Evolutionary conservation across 495 filamentous ascomycete genomes (phyloP).

Genomic region (Penicillium paradoxum): DNA sequence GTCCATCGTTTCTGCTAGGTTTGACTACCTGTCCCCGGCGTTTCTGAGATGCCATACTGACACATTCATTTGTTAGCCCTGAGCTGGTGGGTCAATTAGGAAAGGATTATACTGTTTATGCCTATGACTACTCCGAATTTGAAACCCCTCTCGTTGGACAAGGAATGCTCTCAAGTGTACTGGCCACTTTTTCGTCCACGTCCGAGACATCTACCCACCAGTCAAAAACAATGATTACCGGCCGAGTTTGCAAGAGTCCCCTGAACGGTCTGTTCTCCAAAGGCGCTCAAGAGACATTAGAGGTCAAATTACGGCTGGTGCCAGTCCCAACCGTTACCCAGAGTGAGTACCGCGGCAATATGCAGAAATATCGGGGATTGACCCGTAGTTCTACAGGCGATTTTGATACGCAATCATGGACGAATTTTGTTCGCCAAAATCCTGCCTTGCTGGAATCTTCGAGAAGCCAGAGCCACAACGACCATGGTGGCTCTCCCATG

Average conservation of each 20-base stretch:
- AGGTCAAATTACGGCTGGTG: slow-evolving; percentile 86
- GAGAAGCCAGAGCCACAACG: slow-evolving; percentile 24
- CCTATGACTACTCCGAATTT: slow-evolving; percentile 92
- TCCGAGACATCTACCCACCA: slow-evolving; percentile 52
- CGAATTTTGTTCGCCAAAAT: slow-evolving; percentile 57
- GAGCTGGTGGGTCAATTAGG: slow-evolving; percentile 80
- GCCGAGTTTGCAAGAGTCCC: slow-evolving; percentile 79
- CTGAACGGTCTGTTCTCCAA: slow-evolving; percentile 71
- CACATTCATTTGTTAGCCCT: slow-evolving; percentile 54
- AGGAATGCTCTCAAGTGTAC: slow-evolving; percentile 86
- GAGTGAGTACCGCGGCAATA: slow-evolving; percentile 60
- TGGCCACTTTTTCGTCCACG: slow-evolving; percentile 57
- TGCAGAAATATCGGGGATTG: slow-evolving; percentile 56
- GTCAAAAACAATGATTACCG: slow-evolving; percentile 76
- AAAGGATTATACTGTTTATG: slow-evolving; percentile 93
- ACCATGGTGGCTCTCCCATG: slow-evolving; percentile 36
- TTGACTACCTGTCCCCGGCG: slow-evolving; percentile 16
- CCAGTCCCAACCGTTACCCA: slow-evolving; percentile 73
- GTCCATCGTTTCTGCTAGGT: slow-evolving; percentile 73
- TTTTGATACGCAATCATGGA: slow-evolving; percentile 68
- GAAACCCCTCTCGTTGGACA: slow-evolving; percentile 91
- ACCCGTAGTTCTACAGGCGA: slow-evolving; percentile 57
- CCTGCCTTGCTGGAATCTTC: slow-evolving; percentile 40
- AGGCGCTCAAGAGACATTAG: slow-evolving; percentile 81
- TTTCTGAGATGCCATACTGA: slow-evolving; percentile 13